phyloP scores from a whole-genome alignment of 148 eudicot species.

The Pharnaceum exiguum region DNA sequence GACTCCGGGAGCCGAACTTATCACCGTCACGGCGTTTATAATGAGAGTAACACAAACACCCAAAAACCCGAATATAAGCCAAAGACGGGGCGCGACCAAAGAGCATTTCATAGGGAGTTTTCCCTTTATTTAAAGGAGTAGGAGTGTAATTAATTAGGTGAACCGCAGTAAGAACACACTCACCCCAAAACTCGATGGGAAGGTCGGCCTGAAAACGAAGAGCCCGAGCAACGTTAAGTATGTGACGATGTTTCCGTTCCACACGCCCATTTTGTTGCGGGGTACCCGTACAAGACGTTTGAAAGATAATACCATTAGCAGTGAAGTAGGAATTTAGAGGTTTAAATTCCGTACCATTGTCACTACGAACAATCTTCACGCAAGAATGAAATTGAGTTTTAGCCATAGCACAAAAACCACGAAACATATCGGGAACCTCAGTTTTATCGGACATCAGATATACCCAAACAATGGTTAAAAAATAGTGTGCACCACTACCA shows the following conservation, averaged over 20 bases:
- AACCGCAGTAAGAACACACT: neutral
- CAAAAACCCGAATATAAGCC: neutral
- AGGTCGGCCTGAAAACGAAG: neutral
- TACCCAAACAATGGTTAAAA: neutral
- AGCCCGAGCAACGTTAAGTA: neutral
- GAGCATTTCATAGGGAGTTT: neutral
- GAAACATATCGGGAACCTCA: neutral
- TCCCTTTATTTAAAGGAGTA: neutral
- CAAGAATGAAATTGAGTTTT: neutral
- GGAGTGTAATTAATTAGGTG: slow-evolving; percentile 1
- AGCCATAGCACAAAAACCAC: neutral
- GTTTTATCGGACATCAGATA: neutral
- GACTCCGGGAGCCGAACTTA: neutral
- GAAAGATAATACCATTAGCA: neutral
- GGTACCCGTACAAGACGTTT: neutral
- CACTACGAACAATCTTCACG: neutral
- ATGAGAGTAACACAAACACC: neutral
- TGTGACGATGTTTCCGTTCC: slow-evolving; percentile 5
- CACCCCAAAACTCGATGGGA: neutral
- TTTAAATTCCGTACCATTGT: neutral
- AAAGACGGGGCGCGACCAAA: neutral
- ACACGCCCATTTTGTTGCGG: slow-evolving; percentile 6
- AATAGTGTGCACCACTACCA: neutral
- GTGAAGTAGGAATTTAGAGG: neutral
- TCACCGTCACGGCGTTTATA: neutral